Percentiles rank a stretch among this genome's conserved stretches.
Conservation (phyloP, 1,139 yeast species). For the Suhomyces wounanorum region DNA sequence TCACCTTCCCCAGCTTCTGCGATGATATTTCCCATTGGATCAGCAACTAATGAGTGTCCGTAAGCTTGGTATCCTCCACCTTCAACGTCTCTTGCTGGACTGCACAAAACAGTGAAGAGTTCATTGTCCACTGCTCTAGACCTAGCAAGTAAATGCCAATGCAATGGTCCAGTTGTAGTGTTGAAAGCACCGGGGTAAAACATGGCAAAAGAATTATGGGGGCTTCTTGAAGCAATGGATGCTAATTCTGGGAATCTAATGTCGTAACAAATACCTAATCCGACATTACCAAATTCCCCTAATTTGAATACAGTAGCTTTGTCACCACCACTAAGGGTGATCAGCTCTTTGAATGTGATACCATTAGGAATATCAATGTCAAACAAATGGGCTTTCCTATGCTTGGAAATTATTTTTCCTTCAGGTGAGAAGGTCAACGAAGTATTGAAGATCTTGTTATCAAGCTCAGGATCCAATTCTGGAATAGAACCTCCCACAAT, state of each 20-base stretch:
- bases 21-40: constrained; percentile 78
- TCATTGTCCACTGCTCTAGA: constrained; percentile 91
- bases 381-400: constrained; percentile 85
- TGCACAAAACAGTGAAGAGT: constrained; percentile 73
- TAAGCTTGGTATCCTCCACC: constrained; percentile 80
- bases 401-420: constrained; percentile 80
- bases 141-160: constrained; percentile 86
- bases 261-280: constrained; percentile 91
- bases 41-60: constrained; percentile 87
- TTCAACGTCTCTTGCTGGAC: constrained; percentile 81
- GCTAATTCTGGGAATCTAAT: constrained; percentile 92
- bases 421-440: constrained; percentile 68
- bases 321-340: constrained; percentile 73
- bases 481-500: constrained; percentile 93
- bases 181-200: constrained; percentile 95
- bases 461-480: constrained; percentile 55
- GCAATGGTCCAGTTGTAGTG: constrained; percentile 93
- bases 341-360: constrained; percentile 82
- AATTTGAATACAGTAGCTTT: constrained; percentile 75
- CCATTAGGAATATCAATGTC: constrained; percentile 91
- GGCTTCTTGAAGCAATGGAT: constrained; percentile 68
- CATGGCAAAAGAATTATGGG: constrained; percentile 80
- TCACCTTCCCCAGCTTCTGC: constrained; percentile 88
- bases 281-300: constrained; percentile 73
- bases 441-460: constrained; percentile 73